Evolutionary conservation across 192 early-diverging fungal species (phyloP).

Genomic region (Dissophora globulifera): DNA sequence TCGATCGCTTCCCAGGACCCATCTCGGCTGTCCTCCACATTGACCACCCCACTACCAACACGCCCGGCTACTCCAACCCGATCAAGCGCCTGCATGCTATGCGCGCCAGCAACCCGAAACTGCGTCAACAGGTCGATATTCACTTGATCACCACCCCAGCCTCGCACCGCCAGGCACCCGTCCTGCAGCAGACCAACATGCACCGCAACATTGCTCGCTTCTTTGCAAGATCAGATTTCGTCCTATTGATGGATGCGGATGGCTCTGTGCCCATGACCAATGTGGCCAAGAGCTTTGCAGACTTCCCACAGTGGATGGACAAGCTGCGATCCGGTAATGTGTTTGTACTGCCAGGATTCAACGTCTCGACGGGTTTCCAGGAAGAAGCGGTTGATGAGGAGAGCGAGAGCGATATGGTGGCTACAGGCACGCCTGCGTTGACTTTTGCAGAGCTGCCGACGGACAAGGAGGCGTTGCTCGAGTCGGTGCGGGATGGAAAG

Average conservation of each 20-base stretch:
- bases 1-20: slow-evolving; percentile 64
- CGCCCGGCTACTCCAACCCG: slow-evolving; percentile 17
- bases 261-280: slow-evolving; percentile 57
- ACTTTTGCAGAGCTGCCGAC: slow-evolving; percentile 29
- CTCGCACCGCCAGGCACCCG: slow-evolving; percentile 30
- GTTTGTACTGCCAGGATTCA: slow-evolving; percentile 64
- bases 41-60: slow-evolving; percentile 14
- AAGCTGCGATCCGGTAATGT: slow-evolving; percentile 59
- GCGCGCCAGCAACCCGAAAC: slow-evolving; percentile 48
- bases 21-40: slow-evolving; percentile 66
- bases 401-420: slow-evolving; percentile 31
- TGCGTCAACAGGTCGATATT: slow-evolving; percentile 57
- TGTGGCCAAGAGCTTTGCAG: slow-evolving; percentile 47
- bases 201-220: slow-evolving; percentile 56
- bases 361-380: too few relatives aligned
- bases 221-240: slow-evolving; percentile 62
- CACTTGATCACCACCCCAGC: slow-evolving; percentile 56
- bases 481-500: slow-evolving; percentile 30
- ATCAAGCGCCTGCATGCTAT: slow-evolving; percentile 39
- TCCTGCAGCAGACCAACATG: slow-evolving; percentile 57
- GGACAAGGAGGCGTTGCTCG: slow-evolving; percentile 50
- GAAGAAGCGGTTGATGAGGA: not conserved
- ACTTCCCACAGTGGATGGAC: slow-evolving; percentile 51
- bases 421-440: slow-evolving; percentile 25
- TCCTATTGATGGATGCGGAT: slow-evolving; percentile 54